Evolutionary conservation across 169 alveolate genomes (phyloP).

Genomic region (Plasmodium knowlesi): DNA sequence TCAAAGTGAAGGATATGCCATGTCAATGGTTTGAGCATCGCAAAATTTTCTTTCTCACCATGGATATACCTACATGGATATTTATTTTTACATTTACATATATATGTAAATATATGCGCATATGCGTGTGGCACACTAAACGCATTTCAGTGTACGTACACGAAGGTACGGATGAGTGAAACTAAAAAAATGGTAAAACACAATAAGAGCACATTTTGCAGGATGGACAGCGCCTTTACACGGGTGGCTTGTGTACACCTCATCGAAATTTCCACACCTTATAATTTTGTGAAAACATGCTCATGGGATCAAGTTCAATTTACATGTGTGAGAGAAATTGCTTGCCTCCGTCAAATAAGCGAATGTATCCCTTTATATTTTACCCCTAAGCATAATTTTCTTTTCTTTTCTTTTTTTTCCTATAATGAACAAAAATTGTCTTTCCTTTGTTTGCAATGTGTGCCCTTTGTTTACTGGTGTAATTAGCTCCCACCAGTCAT

Average conservation of each 20-base stretch:
- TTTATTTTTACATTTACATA: neutral
- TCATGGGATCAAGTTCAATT: neutral
- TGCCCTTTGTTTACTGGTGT: neutral
- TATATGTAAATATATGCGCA: neutral
- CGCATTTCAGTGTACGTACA: neutral
- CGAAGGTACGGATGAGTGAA: neutral
- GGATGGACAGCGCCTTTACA: neutral
- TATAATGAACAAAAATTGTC: neutral
- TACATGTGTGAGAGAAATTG: neutral
- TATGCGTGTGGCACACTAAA: neutral
- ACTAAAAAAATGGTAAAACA: neutral
- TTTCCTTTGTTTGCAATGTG: neutral
- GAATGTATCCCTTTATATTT: neutral
- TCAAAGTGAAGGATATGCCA: neutral
- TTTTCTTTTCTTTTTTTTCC: conserved; percentile 13
- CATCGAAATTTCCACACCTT: neutral
- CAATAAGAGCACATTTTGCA: neutral
- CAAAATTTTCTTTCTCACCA: neutral
- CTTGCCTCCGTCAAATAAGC: neutral
- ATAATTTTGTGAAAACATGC: neutral
- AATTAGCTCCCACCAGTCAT: neutral
- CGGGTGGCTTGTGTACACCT: neutral
- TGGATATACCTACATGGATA: neutral
- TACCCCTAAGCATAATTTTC: neutral
- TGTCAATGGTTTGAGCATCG: neutral